phyloP scores from a whole-genome alignment of 2,329 filamentous ascomycete genomes.

The Epichloe coenophiala region DNA sequence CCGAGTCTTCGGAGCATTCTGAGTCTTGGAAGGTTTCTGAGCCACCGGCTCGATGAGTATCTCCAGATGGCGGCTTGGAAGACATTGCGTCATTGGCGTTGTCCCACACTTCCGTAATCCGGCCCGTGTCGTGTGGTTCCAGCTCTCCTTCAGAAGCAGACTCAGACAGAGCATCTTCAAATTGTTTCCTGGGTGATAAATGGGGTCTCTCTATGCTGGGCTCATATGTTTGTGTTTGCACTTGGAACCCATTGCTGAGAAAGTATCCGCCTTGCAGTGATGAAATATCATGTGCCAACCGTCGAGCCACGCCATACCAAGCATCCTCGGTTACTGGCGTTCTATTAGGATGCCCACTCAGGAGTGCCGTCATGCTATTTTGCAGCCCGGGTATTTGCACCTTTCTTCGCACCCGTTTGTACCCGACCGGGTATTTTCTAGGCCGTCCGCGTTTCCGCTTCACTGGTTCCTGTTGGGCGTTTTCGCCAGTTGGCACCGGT shows the following conservation, averaged over 20 bases:
- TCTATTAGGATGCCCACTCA: slow-evolving; percentile 1
- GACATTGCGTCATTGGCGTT: background rate
- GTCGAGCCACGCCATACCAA: slow-evolving; percentile 7
- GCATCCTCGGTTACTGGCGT: slow-evolving; percentile 8
- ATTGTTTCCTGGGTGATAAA: background rate
- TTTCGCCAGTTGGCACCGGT: background rate
- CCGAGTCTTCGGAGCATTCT: background rate
- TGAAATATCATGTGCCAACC: slow-evolving; percentile 5
- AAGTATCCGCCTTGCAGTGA: slow-evolving; percentile 6
- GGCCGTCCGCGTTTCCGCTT: slow-evolving; percentile 13
- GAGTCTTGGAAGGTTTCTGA: background rate
- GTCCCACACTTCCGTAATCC: slow-evolving; percentile 3
- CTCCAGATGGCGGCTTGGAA: background rate
- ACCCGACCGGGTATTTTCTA: slow-evolving; percentile 7
- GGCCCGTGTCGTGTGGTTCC: background rate
- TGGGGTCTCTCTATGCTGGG: background rate
- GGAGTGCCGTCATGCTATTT: slow-evolving; percentile 4
- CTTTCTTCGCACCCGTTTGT: slow-evolving; percentile 4
- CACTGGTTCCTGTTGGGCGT: background rate
- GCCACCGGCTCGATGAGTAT: background rate
- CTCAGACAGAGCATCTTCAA: background rate
- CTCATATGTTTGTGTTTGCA: background rate
- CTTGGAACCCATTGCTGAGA: slow-evolving; percentile 2
- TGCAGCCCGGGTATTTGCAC: slow-evolving; percentile 1
- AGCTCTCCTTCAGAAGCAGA: background rate